phyloP scores from a whole-genome alignment of 805 yeast genomes.

The Saccharomyces kudriavzevii region DNA sequence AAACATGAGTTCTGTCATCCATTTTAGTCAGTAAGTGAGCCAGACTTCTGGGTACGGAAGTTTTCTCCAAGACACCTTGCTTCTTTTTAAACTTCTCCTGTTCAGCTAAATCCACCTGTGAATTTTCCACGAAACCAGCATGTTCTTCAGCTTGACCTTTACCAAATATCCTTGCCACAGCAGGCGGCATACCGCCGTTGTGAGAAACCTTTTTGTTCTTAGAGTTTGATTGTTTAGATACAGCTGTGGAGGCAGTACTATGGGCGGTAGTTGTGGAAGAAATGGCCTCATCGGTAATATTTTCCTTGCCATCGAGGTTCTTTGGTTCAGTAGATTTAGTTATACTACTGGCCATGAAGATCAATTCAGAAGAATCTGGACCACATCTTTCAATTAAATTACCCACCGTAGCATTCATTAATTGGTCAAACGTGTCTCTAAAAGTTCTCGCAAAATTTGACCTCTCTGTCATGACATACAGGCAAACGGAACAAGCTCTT shows the following conservation, averaged over 20 bases:
- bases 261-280: not conserved
- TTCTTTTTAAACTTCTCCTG: constrained; percentile 42
- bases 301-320: not conserved
- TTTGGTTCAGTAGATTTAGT: not conserved
- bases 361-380: constrained; percentile 50
- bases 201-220: constrained; percentile 4
- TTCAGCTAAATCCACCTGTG: constrained; percentile 34
- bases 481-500: constrained; percentile 55
- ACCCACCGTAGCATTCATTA: constrained; percentile 57
- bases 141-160: constrained; percentile 26
- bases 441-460: constrained; percentile 53
- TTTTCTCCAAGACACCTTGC: constrained; percentile 44
- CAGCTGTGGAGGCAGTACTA: not conserved
- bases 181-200: constrained; percentile 56
- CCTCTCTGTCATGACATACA: constrained; percentile 60
- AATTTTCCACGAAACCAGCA: constrained; percentile 33
- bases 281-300: not conserved
- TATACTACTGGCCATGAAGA: constrained; percentile 24
- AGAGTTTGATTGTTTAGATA: not conserved
- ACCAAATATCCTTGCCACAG: constrained; percentile 40
- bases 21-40: constrained; percentile 41
- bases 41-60: constrained; percentile 47
- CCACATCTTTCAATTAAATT: constrained; percentile 57
- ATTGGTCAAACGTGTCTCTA: constrained; percentile 60
- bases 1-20: constrained; percentile 12